These are phyloP conservation scores for Phyllosticta citriasiana DNA, from an alignment of 2,329 filamentous ascomycete genomes.

Conservation along the genomic window DNA sequence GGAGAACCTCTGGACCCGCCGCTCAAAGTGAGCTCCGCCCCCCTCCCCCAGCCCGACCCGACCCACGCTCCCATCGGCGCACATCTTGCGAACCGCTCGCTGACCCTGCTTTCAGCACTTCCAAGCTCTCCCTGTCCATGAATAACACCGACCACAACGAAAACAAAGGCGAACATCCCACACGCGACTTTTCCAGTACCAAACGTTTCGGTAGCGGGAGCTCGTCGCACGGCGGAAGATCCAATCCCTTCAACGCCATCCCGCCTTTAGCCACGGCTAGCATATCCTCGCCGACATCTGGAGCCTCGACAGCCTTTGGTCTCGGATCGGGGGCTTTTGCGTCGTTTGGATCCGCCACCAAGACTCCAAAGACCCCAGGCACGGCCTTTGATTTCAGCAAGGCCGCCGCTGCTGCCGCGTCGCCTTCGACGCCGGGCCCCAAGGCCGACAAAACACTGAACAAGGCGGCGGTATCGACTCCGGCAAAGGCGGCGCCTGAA, in stretches of 20 bases:
- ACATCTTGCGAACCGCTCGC: conserved; percentile 11
- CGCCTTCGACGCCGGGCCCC: conserved; percentile 50
- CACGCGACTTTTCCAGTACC: conserved; percentile 42
- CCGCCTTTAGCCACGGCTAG: conserved; percentile 56
- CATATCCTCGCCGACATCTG: conserved; percentile 64
- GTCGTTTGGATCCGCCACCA: conserved; percentile 73
- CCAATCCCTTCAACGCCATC: conserved; percentile 69
- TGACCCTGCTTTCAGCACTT: conserved; percentile 47
- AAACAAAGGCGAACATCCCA: conserved; percentile 42
- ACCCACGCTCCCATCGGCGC: conserved; percentile 4
- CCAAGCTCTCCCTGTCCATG: conserved; percentile 85
- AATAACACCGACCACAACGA: conserved; percentile 45
- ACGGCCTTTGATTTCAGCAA: conserved; percentile 70
- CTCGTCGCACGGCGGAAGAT: conserved; percentile 61
- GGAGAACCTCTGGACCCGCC: conserved; percentile 61
- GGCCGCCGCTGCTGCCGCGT: conserved; percentile 34
- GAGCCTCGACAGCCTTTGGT: conserved; percentile 81
- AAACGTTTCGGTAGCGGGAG: conserved; percentile 59
- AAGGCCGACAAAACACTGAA: conserved; percentile 45
- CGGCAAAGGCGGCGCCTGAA: neutral
- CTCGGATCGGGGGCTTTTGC: conserved; percentile 93
- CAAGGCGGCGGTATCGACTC: conserved; percentile 8
- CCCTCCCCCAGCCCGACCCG: neutral
- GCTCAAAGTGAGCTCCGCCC: conserved; percentile 58
- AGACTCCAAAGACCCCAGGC: conserved; percentile 78